phyloP scores from a whole-genome alignment of 2,329 filamentous ascomycete genomes.

The Ophiognomonia clavigignenti-juglandacearum region DNA sequence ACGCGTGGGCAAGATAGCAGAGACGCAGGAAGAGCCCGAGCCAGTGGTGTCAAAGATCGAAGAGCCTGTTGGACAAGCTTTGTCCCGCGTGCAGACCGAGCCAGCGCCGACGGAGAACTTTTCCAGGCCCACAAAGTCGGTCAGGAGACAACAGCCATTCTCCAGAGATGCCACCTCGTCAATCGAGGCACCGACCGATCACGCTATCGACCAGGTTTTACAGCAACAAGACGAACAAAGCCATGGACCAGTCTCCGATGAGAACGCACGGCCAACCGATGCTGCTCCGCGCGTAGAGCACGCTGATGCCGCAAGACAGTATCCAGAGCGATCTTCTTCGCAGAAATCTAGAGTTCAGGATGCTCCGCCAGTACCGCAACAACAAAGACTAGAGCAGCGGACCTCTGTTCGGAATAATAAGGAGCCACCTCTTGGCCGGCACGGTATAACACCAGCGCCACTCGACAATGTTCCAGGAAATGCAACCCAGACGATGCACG shows the following conservation, averaged over 20 bases:
- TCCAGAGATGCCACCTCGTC: constrained; percentile 35
- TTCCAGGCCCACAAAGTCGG: constrained; percentile 51
- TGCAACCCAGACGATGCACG: constrained; percentile 51
- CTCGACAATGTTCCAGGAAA: constrained; percentile 27
- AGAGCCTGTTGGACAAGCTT: constrained; percentile 43
- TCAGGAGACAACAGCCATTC: constrained; percentile 44
- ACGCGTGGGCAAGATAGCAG: constrained; percentile 59
- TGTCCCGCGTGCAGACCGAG: constrained; percentile 66
- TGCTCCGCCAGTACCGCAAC: constrained; percentile 15
- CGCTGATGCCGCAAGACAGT: constrained; percentile 30
- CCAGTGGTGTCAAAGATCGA: constrained; percentile 35
- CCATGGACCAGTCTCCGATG: constrained; percentile 27
- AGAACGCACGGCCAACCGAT: constrained; percentile 60
- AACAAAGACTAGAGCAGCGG: constrained; percentile 20
- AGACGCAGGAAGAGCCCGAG: constrained; percentile 50
- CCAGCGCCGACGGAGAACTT: constrained; percentile 57
- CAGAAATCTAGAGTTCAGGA: constrained; percentile 35
- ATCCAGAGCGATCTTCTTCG: constrained; percentile 52
- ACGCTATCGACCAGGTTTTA: not conserved
- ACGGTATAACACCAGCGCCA: constrained; percentile 16
- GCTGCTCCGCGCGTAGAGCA: constrained; percentile 47
- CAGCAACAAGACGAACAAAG: constrained; percentile 15
- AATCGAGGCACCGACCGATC: constrained; percentile 9
- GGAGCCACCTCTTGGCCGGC: constrained; percentile 20
- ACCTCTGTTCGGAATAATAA: constrained; percentile 28